Base-by-base conservation (phyloP, 1,139 yeast genomes). In the Blastobotrys serpentis region DNA sequence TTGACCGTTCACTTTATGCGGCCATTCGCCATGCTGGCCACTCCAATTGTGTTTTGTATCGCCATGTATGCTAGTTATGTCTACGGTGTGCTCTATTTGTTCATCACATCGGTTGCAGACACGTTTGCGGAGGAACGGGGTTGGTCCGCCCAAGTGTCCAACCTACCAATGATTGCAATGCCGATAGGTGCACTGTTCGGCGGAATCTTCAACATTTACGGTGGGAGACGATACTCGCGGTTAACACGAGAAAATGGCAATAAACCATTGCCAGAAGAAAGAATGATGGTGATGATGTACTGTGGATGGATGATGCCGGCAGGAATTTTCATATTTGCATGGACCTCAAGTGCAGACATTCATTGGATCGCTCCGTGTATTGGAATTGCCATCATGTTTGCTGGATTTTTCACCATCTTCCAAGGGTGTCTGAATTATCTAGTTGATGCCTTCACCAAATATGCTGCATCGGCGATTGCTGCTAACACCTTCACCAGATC, bases 401-500 rank as follows among this genome's bases (percentile, higher is more conserved):
- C 73, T 52, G 89, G 89, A 1, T 73, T 81, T 56, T 78, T 84
- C 54, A 71, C 78, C 58, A 73, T 82, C 61, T 73, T 77, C 76
- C 70, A 79, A 67, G 73, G 81, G 61, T 67, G 77, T 59, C 65
- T 85, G 51, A 75, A 78, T 50, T 85, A 84, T 59, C 71, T 84
- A 40, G 81, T 81, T 4, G 84, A 81, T 63, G 78, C 84, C 0
- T 84, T 82, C 62, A 71, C 78, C 25, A 68, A 71, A 21, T 80
- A 76, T 54, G 81, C 89, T 8, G 95, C 96, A 0, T 81, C 89
- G 8, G 94, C 89, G 0, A 74, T 86, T 65, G 95, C 94, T 4
- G 89, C 90, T 8, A 86, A 83, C 63, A 81, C 86, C 29, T 76
- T 86, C 53, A 69, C 82, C 48, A 75, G 96, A 61, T 82, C 86